Base-by-base conservation (phyloP, 306 rosid species). In the Rubus parviflorus region DNA sequence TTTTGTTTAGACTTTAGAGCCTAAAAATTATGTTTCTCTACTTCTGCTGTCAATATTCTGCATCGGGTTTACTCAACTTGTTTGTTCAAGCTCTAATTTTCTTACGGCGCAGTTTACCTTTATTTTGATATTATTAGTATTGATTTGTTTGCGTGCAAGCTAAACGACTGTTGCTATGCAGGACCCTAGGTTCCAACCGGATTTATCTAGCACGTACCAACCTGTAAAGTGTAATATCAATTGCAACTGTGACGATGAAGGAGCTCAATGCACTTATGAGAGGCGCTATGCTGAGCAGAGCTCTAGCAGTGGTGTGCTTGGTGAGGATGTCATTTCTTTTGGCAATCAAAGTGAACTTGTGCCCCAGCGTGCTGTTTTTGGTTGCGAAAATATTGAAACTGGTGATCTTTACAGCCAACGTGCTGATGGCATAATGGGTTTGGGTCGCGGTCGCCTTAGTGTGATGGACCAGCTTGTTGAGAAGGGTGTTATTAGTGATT, bases 401-500 rank as follows among this genome's bases (percentile, higher is more conserved):
- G 89, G 89, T n/a, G 89, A 86, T 75, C 82, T 86, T 47, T 86
- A 83, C 70, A 81, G 83, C 72, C 89, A 86, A 72, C 85, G 87
- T 38, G 89, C 89, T 19, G 89, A 86, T 71, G 89, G 89, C 35
- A 86, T 86, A 74, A 83, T 86, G 65, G 89, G 89, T 41, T 81
- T 86, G 82, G 89, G 89, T 20, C 83, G 89, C 5, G 89, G 89
- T 41, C 71, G 25, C 38, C 87, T 86, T 67, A 86, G 89, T 37
- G 85, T 86, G 82, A 86, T 86, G 89, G 89, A 86, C 57, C 89
- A 86, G 45, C 87, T 86, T 74, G 89, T 81, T 62, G 83, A 78
- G 12, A 86, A 86, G 82, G 80, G 80, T 54, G 85, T 81, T 61
- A 77, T 86, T 60, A 80, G 85, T 48, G 83, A 86, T 57, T 86